A percentile compares a stretch with the other conserved stretches of the same genome.
phyloP scores from a whole-genome alignment of 768 basidiomycete genomes.

The Rhodotorula toruloides region DNA sequence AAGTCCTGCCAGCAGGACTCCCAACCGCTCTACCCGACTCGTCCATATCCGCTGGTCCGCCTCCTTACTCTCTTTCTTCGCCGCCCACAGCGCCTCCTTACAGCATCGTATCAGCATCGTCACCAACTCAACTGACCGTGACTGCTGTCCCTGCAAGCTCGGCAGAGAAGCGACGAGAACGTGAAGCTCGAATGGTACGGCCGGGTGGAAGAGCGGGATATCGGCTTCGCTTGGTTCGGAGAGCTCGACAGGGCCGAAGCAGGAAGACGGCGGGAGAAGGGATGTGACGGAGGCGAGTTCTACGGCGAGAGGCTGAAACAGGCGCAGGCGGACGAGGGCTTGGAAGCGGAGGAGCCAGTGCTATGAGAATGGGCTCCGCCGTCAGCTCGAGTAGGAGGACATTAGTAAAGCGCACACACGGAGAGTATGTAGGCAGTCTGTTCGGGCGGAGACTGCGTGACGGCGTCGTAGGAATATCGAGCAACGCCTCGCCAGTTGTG shows the following conservation, averaged over 20 bases:
- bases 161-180: conserved; percentile 5
- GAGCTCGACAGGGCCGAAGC: neutral
- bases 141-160: neutral
- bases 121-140: neutral
- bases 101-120: too few species aligned
- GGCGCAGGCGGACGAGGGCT: conserved; percentile 20
- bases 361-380: neutral
- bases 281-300: neutral
- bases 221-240: neutral
- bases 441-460: neutral
- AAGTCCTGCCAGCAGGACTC: neutral
- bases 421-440: conserved; percentile 6
- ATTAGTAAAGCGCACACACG: neutral
- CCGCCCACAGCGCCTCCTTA: neutral
- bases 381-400: neutral
- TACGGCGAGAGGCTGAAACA: neutral
- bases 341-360: conserved; percentile 27
- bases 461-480: conserved; percentile 3
- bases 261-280: conserved; percentile 8
- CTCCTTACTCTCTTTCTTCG: neutral
- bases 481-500: conserved; percentile 8
- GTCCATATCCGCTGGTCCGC: neutral
- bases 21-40: neutral
- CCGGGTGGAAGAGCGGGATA: conserved; percentile 9
- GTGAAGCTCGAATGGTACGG: conserved; percentile 18